A percentile compares a stretch with the other conserved stretches of the same genome.
Conservation (phyloP, 441 rosid species). For the Adansonia rubrostipa region DNA sequence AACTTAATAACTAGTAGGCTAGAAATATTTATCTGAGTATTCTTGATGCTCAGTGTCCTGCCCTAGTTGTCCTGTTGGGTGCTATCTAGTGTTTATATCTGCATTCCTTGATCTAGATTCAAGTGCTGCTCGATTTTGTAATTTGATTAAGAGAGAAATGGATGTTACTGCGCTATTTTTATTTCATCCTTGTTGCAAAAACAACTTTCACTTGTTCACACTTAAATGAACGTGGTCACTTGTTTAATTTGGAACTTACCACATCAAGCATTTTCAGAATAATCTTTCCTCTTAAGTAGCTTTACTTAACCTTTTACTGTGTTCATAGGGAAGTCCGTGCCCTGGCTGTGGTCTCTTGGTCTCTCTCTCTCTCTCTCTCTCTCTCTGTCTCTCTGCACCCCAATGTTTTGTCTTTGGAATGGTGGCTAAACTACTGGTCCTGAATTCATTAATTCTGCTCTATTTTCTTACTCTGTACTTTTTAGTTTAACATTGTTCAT, state of each 20-base stretch:
- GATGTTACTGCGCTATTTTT: not conserved
- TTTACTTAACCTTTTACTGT: not conserved
- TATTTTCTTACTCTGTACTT: no score
- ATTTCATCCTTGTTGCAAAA: not conserved
- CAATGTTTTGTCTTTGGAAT: not conserved
- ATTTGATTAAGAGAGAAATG: not conserved
- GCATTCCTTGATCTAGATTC: not conserved
- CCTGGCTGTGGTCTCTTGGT: not conserved
- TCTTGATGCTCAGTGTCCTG: not conserved
- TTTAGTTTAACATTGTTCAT: not conserved
- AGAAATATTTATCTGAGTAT: not conserved
- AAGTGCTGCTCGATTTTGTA: not conserved
- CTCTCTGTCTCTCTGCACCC: not conserved
- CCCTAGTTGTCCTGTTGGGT: not conserved
- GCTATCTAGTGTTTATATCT: not conserved
- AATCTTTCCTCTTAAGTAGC: not conserved
- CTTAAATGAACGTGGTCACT: not conserved
- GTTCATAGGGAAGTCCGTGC: not conserved
- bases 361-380: not conserved
- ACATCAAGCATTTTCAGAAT: not conserved
- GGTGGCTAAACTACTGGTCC: not conserved
- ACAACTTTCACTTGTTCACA: not conserved
- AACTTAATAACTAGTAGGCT: slow-evolving; percentile 23
- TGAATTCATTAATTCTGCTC: not conserved
- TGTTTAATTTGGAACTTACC: not conserved